Conservation (phyloP, 129 eudicot genomes). For the Silybum marianum region DNA sequence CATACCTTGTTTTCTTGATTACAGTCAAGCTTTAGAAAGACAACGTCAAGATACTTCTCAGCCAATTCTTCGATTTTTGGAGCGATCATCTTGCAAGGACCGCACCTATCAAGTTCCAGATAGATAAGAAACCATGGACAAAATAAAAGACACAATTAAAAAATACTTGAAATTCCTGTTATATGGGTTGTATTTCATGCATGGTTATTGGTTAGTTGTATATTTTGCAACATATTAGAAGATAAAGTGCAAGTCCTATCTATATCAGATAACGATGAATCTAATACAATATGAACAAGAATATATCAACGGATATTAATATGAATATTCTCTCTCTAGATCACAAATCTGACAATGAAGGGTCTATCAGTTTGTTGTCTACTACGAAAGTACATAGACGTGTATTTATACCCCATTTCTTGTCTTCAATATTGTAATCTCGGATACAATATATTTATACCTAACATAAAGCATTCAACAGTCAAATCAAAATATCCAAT, state of each 20-base stretch:
- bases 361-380: too few relatives aligned
- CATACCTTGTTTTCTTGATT: constrained; percentile 85
- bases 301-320: too few relatives aligned
- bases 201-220: background rate
- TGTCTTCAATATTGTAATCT: too few relatives aligned
- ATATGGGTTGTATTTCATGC: background rate
- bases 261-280: too few relatives aligned
- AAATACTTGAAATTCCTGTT: background rate
- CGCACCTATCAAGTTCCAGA: constrained; percentile 64
- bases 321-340: too few relatives aligned
- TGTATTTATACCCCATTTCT: too few relatives aligned
- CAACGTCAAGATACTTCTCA: constrained; percentile 61
- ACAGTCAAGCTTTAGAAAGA: constrained; percentile 88
- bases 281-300: too few relatives aligned
- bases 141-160: background rate
- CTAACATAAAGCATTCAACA: constrained; percentile 10
- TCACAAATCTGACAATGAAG: too few relatives aligned
- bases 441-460: too few relatives aligned
- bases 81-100: constrained; percentile 92
- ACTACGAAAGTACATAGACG: too few relatives aligned
- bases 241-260: too few relatives aligned
- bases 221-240: background rate
- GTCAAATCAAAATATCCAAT: background rate
- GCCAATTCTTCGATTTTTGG: constrained; percentile 75
- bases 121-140: constrained; percentile 8